A percentile compares a stretch with the other conserved stretches of the same genome.
Conservation (phyloP, 306 rosid species). For the Betula pendula region DNA sequence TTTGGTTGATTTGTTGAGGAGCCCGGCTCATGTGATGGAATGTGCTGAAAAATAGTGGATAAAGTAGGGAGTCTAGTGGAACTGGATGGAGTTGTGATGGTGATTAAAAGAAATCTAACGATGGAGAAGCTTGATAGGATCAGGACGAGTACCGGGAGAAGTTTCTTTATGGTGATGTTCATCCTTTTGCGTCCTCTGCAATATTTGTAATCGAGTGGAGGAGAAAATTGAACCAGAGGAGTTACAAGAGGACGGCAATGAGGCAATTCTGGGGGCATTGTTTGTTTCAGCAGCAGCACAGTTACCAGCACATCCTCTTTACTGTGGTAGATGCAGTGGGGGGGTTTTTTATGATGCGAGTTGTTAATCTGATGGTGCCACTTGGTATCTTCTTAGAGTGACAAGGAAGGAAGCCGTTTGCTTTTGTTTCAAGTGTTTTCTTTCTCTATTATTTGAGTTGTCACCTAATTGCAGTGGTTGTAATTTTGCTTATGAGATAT, state of each 20-base stretch:
- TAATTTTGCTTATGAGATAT: constrained; percentile 20
- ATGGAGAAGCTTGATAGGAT: constrained; percentile 62
- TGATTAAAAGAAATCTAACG: constrained; percentile 63
- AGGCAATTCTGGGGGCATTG: constrained; percentile 71
- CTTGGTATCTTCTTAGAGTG: constrained; percentile 51
- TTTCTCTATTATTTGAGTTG: constrained; percentile 25
- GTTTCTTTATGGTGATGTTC: constrained; percentile 59
- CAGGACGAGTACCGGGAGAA: constrained; percentile 62
- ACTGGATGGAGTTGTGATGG: constrained; percentile 43
- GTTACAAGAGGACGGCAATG: constrained; percentile 46
- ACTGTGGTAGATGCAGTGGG: background rate
- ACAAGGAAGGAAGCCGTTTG: constrained; percentile 61
- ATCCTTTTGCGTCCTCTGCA: constrained; percentile 43
- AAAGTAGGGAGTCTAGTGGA: constrained; percentile 37
- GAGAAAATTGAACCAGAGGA: constrained; percentile 45
- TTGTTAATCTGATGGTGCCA: constrained; percentile 29
- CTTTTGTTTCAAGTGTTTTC: constrained; percentile 61
- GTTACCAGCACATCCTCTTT: constrained; percentile 38
- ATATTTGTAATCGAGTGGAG: constrained; percentile 32
- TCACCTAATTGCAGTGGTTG: constrained; percentile 45
- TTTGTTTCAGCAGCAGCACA: constrained; percentile 24
- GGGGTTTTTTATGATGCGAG: constrained; percentile 31
- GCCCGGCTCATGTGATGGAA: constrained; percentile 19
- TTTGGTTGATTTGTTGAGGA: constrained; percentile 27
- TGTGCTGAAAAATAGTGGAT: constrained; percentile 33